Evolutionary conservation across 2,329 filamentous ascomycete genomes (phyloP).

Genomic region (Decorospora gaudefroyi): DNA sequence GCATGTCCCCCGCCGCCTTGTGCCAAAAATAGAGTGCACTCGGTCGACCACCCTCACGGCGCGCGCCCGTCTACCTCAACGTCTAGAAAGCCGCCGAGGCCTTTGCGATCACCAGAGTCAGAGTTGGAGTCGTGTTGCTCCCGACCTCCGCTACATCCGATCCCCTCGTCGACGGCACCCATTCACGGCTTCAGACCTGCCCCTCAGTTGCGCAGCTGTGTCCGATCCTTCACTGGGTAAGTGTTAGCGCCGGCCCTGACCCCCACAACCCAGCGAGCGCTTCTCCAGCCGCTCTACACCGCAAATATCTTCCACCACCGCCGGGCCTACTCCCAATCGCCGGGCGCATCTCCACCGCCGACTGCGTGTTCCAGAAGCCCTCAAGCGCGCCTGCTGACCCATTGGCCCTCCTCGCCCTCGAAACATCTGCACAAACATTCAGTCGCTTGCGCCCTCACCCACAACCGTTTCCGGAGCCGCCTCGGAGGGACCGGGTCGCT

Average conservation of each 20-base stretch:
- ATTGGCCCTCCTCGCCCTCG: slow-evolving; percentile 32
- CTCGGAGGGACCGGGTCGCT: slow-evolving; percentile 27
- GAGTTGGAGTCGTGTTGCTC: slow-evolving; percentile 16
- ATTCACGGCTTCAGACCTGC: slow-evolving; percentile 13
- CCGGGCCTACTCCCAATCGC: slow-evolving; percentile 31
- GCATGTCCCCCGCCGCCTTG: slow-evolving; percentile 26
- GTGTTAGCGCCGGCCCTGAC: slow-evolving; percentile 44
- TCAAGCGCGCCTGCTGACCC: slow-evolving; percentile 30
- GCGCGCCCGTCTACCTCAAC: slow-evolving; percentile 15
- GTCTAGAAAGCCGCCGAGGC: slow-evolving; percentile 3
- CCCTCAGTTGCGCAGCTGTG: slow-evolving; percentile 22
- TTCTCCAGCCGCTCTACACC: slow-evolving; percentile 40
- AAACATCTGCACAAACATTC: slow-evolving; percentile 32
- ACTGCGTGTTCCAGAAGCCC: slow-evolving; percentile 27
- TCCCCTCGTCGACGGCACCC: slow-evolving; percentile 13
- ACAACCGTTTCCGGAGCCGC: slow-evolving; percentile 26
- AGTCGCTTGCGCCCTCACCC: slow-evolving; percentile 24
- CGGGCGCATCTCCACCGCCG: slow-evolving; percentile 17
- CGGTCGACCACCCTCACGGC: slow-evolving; percentile 22
- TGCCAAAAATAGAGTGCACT: slow-evolving; percentile 38
- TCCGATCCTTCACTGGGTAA: slow-evolving; percentile 42
- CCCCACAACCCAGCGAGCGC: slow-evolving; percentile 40
- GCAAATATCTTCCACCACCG: slow-evolving; percentile 33
- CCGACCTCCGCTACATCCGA: slow-evolving; percentile 10
- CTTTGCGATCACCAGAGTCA: too few species aligned